Conservation (phyloP, 805 yeast genomes). For the Saturnispora hagleri region DNA sequence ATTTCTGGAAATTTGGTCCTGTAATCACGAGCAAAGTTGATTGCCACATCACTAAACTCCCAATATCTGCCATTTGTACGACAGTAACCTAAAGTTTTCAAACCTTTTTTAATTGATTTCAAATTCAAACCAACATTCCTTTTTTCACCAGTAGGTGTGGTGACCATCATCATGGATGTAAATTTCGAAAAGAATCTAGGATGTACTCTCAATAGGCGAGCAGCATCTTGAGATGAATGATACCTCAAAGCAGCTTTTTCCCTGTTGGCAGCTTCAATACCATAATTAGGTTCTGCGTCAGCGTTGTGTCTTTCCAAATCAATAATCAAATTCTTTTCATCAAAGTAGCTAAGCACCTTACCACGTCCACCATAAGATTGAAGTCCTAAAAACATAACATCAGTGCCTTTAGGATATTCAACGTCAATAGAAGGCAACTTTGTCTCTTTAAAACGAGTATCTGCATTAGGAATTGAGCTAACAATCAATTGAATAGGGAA, state of each 20-base stretch:
- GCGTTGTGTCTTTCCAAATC: conserved; percentile 17
- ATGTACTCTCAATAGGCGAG: conserved; percentile 46
- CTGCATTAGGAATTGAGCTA: conserved; percentile 62
- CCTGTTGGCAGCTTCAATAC: conserved; percentile 45
- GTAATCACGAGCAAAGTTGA: conserved; percentile 56
- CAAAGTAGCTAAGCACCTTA: conserved; percentile 55
- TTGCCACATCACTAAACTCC: conserved; percentile 76
- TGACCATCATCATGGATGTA: conserved; percentile 63
- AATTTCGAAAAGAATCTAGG: conserved; percentile 66
- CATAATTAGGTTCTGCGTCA: conserved; percentile 55
- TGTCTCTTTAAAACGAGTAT: conserved; percentile 61
- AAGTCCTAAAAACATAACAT: conserved; percentile 74
- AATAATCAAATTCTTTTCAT: conserved; percentile 26
- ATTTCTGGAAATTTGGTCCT: conserved; percentile 51
- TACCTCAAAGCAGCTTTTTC: conserved; percentile 53
- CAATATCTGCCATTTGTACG: conserved; percentile 57
- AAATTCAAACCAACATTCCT: conserved; percentile 73
- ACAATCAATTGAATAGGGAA: conserved; percentile 80
- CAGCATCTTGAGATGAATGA: conserved; percentile 55
- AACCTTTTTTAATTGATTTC: conserved; percentile 69
- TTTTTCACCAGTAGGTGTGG: conserved; percentile 41
- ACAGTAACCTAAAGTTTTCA: conserved; percentile 84
- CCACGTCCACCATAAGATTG: conserved; percentile 83
- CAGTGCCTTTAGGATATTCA: conserved; percentile 69
- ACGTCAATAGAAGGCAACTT: conserved; percentile 69